Base-by-base conservation (phyloP, 805 yeast genomes). In the Schwanniomyces vanrijiae region DNA sequence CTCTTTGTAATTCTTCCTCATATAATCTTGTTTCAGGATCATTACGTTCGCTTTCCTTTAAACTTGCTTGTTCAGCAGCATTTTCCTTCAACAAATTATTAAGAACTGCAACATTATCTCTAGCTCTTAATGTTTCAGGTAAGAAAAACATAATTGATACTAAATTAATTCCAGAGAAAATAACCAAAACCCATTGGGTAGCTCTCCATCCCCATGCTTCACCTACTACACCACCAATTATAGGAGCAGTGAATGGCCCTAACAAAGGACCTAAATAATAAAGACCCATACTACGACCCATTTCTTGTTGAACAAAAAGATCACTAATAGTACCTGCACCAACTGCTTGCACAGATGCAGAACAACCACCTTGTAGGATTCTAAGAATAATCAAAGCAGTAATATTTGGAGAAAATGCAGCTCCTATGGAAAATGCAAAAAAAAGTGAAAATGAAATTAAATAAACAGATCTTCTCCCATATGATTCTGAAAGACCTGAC, bases 241-340 rank as follows among this genome's bases (percentile, higher is more conserved):
- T 84, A 1, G 96, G 96, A 11, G 91, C 83, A 3, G 87, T 52
- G 42, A 90, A 72, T 0, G 96, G 96, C 0, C 94, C 96, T 55
- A 83, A 75, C 38, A 90, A 80, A 0, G 92, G 87, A 0, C 96
- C 96, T 41, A 90, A 65, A 60, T 89, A 90, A 56, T 80, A 89
- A 41, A 81, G 71, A 0, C 96, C 95, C 82, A 89, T 78, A 3
- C 91, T 91, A 5, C 76, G 64, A 2, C 96, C 96, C 58, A 96
- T 75, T 54, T 84, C 80, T 28, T 81, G 78, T 6, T 84, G 83
- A 3, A 76, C 68, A 60, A 71, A 90, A 29, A 90, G 60, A 59
- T 90, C 96, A 18, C 88, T 78, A 16, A 89, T 83, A 0, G 96
- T 87, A 2, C 96, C 96, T 0, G 96, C 96, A 3, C 96, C 96